Base-by-base conservation (phyloP, 805 yeast species). In the Candida dajiaensis region DNA sequence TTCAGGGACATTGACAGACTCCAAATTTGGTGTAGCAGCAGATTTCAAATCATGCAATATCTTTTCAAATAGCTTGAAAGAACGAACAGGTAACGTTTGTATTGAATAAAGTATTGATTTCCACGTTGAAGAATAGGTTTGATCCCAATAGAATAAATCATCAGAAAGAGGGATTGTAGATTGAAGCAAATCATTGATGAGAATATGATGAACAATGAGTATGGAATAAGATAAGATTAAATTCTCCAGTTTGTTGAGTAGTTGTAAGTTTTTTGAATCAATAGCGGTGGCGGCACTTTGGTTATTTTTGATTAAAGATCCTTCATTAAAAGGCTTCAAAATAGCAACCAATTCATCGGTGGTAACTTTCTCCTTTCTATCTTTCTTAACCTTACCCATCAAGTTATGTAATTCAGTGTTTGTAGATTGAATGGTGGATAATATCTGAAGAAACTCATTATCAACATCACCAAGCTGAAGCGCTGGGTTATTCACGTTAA, bases 111-210 rank as follows among this genome's bases (percentile, higher is more conserved):
- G 18, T 3, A 58, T 42, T 16, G 64, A 48, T 25, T 68, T 64
- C 18, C 57, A 51, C 2, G 57, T 58, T 5, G 73, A 68, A 12
- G 65, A 53, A 3, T 66, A 53, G 0, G 70, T 57, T 2, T 60
- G 43, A 23, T 76, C 76, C 69, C 74, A 78, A 55, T 77, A 79
- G 28, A 62, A 61, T n/a, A 76, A 52, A 50, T 73, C 76, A 37
- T 69, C 70, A 20, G 63, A 49, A 13, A 76, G 51, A 9, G 76
- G 73, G 5, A 74, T 50, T 2, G 82, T 75, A 15, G 64, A 61
- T 7, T 56, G 54, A 35, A 78, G 55, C 23, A 77, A 53, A 2
- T 59, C 50, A 25, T 69, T 59, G 18, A 69, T 51, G 7, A 65
- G 45, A 18, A 60, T 56, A 18, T 70, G 71, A 47, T 70, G 70